phyloP scores from a whole-genome alignment of 2,329 filamentous ascomycete genomes.

The Pseudogymnoascus sp. region DNA sequence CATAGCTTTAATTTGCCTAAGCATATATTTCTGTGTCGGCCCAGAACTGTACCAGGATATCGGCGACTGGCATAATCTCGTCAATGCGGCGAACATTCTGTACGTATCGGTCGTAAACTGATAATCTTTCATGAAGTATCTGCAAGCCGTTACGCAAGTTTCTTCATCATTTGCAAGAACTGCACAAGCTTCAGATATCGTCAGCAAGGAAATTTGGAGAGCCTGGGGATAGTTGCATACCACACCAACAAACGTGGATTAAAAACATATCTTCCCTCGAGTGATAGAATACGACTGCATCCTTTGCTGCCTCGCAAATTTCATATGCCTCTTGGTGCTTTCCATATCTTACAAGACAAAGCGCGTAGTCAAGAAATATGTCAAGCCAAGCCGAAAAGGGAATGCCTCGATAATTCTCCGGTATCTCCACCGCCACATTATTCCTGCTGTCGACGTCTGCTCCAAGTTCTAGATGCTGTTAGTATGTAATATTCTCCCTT shows the following conservation, averaged over 20 bases:
- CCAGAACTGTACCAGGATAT: conserved; percentile 72
- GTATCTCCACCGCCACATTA: conserved; percentile 20
- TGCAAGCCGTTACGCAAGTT: conserved; percentile 63
- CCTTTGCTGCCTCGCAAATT: conserved; percentile 68
- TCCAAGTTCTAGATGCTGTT: conserved; percentile 24
- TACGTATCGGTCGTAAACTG: conserved; percentile 77
- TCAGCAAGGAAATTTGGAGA: conserved; percentile 16
- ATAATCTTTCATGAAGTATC: conserved; percentile 79
- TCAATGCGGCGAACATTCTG: conserved; percentile 74
- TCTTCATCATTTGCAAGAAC: conserved; percentile 75
- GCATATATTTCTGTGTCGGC: conserved; percentile 81
- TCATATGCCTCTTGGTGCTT: conserved; percentile 70
- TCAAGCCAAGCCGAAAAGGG: conserved; percentile 81
- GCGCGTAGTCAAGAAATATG: conserved; percentile 80
- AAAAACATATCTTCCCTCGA: conserved; percentile 60
- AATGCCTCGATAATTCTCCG: conserved; percentile 62
- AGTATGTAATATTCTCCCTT: conserved; percentile 13
- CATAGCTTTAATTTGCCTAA: conserved; percentile 85
- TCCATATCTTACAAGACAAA: conserved; percentile 64
- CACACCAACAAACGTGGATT: conserved; percentile 72
- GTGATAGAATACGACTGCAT: conserved; percentile 77
- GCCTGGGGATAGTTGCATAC: conserved; percentile 37
- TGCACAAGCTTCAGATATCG: conserved; percentile 59
- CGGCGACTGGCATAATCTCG: conserved; percentile 67
- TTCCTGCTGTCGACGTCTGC: conserved; percentile 19